phyloP scores from a whole-genome alignment of 192 early-diverging fungal species.

The Chytriomyces confervae region DNA sequence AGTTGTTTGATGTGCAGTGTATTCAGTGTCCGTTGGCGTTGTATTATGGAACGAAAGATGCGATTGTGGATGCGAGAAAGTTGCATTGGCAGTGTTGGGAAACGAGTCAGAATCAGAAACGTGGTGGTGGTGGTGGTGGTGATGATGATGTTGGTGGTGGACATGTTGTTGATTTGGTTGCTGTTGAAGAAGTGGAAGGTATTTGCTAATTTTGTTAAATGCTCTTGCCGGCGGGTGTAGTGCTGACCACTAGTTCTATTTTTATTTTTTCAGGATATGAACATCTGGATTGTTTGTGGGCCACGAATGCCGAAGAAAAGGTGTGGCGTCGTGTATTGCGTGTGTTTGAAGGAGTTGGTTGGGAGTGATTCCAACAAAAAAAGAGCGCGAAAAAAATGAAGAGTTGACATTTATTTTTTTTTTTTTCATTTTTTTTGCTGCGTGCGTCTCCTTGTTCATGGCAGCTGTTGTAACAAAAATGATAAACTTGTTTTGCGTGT shows the following conservation, averaged over 20 bases:
- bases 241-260: too few relatives aligned
- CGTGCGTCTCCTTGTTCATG: too few relatives aligned
- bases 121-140: not conserved
- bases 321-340: conserved; percentile 34
- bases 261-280: conserved; percentile 8
- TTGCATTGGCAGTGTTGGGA: conserved; percentile 36
- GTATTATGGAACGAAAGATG: conserved; percentile 54
- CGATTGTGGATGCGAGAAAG: conserved; percentile 50
- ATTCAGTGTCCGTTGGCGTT: conserved; percentile 49
- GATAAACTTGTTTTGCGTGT: too few relatives aligned
- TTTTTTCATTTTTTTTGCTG: too few relatives aligned
- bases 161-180: conserved; percentile 21
- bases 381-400: too few relatives aligned
- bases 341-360: conserved; percentile 28
- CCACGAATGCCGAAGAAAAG: conserved; percentile 31
- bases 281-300: conserved; percentile 40
- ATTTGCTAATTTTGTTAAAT: too few relatives aligned
- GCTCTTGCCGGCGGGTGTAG: too few relatives aligned
- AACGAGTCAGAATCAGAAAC: conserved; percentile 16
- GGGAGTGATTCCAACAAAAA: conserved; percentile 7
- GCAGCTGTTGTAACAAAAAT: too few relatives aligned
- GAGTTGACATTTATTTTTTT: too few relatives aligned
- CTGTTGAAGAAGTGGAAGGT: conserved; percentile 31
- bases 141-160: not conserved
- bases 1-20: conserved; percentile 14